These are phyloP conservation scores for Ambrosia artemisiifolia DNA, from an alignment of 129 eudicot genomes.

Conservation along the genomic window DNA sequence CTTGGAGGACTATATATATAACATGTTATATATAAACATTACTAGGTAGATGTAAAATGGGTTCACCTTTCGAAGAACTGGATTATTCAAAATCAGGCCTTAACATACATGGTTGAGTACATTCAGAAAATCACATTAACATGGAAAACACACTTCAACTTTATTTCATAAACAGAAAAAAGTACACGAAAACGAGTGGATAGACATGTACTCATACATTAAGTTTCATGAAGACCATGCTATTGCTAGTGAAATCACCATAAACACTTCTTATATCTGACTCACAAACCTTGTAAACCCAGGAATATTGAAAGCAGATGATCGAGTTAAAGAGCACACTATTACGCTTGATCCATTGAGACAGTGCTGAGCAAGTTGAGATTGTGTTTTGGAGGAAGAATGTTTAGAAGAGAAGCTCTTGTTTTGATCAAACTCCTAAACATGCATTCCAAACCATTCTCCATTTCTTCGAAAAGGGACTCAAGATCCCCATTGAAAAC, in stretches of 20 bases:
- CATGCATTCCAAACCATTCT: slow-evolving; percentile 44
- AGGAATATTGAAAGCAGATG: neutral
- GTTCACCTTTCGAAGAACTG: slow-evolving; percentile 1
- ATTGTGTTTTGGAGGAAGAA: slow-evolving; percentile 33
- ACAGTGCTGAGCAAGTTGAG: slow-evolving; percentile 30
- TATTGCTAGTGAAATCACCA: slow-evolving; percentile 15
- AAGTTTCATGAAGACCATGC: slow-evolving; percentile 30
- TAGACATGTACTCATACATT: slow-evolving; percentile 21
- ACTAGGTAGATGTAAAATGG: neutral
- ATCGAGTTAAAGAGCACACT: neutral
- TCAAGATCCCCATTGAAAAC: slow-evolving; percentile 42
- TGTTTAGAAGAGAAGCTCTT: slow-evolving; percentile 48
- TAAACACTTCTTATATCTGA: slow-evolving; percentile 29
- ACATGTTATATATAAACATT: neutral
- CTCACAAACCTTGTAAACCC: slow-evolving; percentile 28
- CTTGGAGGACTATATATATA: neutral
- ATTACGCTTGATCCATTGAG: slow-evolving; percentile 35
- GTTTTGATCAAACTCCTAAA: slow-evolving; percentile 51
- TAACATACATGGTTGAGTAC: slow-evolving; percentile 13
- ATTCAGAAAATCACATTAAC: slow-evolving; percentile 16
- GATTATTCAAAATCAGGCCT: slow-evolving; percentile 14
- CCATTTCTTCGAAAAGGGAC: slow-evolving; percentile 37
- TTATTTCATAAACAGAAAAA: slow-evolving; percentile 34
- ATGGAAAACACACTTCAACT: slow-evolving; percentile 27
- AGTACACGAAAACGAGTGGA: slow-evolving; percentile 34